Evolutionary conservation across 2,329 filamentous ascomycete genomes (phyloP).

Genomic region (Scorias spongiosa): DNA sequence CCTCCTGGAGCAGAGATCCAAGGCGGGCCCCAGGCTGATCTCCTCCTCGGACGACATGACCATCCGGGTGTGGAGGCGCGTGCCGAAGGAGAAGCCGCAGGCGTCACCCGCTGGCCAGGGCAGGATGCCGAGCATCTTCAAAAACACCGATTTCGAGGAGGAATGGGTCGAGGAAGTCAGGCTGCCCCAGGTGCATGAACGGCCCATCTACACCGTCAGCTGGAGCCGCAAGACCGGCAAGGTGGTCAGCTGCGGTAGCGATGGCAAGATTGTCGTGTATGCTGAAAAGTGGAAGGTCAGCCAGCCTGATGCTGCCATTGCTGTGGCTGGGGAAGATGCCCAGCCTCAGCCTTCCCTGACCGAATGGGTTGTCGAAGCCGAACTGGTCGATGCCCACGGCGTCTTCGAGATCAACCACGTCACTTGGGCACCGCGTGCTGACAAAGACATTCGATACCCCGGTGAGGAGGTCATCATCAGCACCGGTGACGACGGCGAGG

Average conservation of each 20-base stretch:
- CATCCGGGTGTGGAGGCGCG: conserved; percentile 63
- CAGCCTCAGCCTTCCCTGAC: conserved; percentile 20
- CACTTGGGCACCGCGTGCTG: conserved; percentile 68
- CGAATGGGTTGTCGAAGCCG: conserved; percentile 57
- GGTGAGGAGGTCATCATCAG: conserved; percentile 75
- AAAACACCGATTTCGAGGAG: conserved; percentile 55
- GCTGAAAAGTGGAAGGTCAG: conserved; percentile 38
- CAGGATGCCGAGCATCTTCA: conserved; percentile 80
- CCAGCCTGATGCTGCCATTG: conserved; percentile 2
- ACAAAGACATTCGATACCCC: conserved; percentile 44
- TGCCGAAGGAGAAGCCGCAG: conserved; percentile 38
- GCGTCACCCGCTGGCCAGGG: conserved; percentile 30
- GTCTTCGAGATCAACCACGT: conserved; percentile 92
- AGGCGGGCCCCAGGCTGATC: conserved; percentile 45
- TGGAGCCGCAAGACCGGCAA: conserved; percentile 70
- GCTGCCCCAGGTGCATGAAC: conserved; percentile 60
- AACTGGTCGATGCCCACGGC: conserved; percentile 63
- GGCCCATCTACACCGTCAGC: conserved; percentile 68
- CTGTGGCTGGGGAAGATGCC: conserved; percentile 9
- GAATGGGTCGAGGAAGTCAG: conserved; percentile 65
- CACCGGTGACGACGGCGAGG: conserved; percentile 81
- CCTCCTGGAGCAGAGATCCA: conserved; percentile 23
- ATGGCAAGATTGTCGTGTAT: conserved; percentile 70
- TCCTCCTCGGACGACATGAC: conserved; percentile 77
- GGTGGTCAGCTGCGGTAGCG: conserved; percentile 77